Conservation (phyloP, 75 land plant genomes). For the Gnetum montanum region DNA sequence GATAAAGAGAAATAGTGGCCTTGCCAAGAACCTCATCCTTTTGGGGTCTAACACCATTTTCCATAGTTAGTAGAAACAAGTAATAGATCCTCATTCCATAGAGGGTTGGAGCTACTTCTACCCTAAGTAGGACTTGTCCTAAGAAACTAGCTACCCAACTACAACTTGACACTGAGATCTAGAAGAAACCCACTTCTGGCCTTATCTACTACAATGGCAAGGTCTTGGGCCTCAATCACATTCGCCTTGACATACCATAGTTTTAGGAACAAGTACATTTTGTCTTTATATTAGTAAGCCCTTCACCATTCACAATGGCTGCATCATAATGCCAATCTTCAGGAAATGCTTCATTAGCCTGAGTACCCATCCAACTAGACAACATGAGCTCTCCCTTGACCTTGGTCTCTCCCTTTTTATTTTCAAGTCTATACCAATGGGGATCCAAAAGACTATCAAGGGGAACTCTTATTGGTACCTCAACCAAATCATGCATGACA, state of each 20-base stretch:
- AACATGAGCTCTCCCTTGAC: slow-evolving; percentile 64
- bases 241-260: slow-evolving; percentile 68
- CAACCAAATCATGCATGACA: slow-evolving; percentile 60
- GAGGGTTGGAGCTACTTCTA: slow-evolving; percentile 31
- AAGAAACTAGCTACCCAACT: slow-evolving; percentile 51
- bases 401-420: slow-evolving; percentile 36
- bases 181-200: too few species aligned
- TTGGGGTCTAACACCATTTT: slow-evolving; percentile 20
- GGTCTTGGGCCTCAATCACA: slow-evolving; percentile 72
- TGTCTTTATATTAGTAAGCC: slow-evolving; percentile 27
- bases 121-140: slow-evolving; percentile 28
- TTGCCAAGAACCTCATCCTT: slow-evolving; percentile 24
- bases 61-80: slow-evolving; percentile 46
- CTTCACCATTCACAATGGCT: too few species aligned
- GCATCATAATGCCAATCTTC: slow-evolving; percentile 75
- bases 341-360: slow-evolving; percentile 74
- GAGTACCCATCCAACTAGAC: slow-evolving; percentile 82
- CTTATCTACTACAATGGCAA: slow-evolving; percentile 19
- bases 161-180: slow-evolving; percentile 29
- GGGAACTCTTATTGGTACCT: slow-evolving; percentile 56
- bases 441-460: slow-evolving; percentile 84
- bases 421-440: slow-evolving; percentile 74
- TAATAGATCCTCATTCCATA: slow-evolving; percentile 69
- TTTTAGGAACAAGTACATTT: slow-evolving; percentile 77
- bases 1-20: slow-evolving; percentile 22